Evolutionary conservation across 2,329 filamentous ascomycete genomes (phyloP).

Genomic region (Thelonectria blattea): DNA sequence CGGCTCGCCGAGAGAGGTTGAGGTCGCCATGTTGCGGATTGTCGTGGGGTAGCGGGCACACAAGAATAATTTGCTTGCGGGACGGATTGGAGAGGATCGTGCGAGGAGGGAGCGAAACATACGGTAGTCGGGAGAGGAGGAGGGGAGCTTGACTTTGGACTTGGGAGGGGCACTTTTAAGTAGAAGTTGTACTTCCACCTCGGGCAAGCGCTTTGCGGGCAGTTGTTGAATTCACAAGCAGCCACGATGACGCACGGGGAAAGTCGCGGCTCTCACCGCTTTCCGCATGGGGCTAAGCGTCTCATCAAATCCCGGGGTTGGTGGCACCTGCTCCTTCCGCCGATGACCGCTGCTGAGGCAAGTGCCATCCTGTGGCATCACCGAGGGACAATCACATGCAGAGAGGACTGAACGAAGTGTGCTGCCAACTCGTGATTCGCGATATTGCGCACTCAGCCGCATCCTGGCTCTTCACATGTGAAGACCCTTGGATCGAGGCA

Average conservation of each 20-base stretch:
- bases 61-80: slow-evolving; percentile 24
- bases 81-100: slow-evolving; percentile 23
- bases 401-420: not conserved
- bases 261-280: slow-evolving; percentile 35
- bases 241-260: slow-evolving; percentile 41
- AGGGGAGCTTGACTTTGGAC: slow-evolving; percentile 23
- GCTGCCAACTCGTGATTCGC: no score
- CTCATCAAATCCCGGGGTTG: slow-evolving; percentile 36
- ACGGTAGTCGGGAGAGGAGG: slow-evolving; percentile 11
- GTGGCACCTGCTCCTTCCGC: slow-evolving; percentile 7
- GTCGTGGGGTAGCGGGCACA: slow-evolving; percentile 28
- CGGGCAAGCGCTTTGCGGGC: slow-evolving; percentile 26
- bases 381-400: slow-evolving; percentile 38
- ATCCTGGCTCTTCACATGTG: slow-evolving; percentile 33
- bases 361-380: not conserved
- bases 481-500: slow-evolving; percentile 30
- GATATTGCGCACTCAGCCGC: not conserved
- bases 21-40: slow-evolving; percentile 44
- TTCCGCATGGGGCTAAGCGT: slow-evolving; percentile 33
- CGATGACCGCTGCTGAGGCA: no score
- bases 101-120: slow-evolving; percentile 35
- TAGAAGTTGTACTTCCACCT: slow-evolving; percentile 26
- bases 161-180: slow-evolving; percentile 35
- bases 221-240: slow-evolving; percentile 39
- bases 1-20: slow-evolving; percentile 53